A percentile compares a stretch with the other conserved stretches of the same genome.
These are phyloP conservation scores for Thielaviopsis euricoi DNA, from an alignment of 2,329 filamentous ascomycete genomes.

Conservation along the genomic window DNA sequence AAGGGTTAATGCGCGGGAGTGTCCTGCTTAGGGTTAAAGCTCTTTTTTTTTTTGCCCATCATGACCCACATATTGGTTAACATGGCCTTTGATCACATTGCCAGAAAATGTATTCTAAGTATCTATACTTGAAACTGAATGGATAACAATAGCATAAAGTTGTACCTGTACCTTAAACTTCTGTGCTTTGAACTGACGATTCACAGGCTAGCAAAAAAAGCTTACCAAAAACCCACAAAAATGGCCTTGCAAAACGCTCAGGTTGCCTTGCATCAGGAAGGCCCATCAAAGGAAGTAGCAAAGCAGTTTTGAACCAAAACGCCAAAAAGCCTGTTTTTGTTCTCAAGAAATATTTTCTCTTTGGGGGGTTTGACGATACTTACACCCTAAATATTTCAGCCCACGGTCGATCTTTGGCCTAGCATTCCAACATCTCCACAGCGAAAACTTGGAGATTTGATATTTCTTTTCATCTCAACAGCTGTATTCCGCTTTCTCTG, in stretches of 20 bases:
- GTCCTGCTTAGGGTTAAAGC: too few species aligned
- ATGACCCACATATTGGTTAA: too few species aligned
- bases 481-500: not conserved
- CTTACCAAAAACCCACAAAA: conserved; percentile 20
- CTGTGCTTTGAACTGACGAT: conserved; percentile 19
- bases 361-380: not conserved
- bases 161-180: not conserved
- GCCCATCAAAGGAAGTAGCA: not conserved
- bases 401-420: not conserved
- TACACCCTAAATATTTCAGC: not conserved
- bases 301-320: not conserved
- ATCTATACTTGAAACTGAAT: not conserved
- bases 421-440: not conserved
- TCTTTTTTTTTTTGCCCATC: not conserved
- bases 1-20: too few species aligned
- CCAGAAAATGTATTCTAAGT: not conserved
- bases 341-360: not conserved
- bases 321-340: not conserved
- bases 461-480: too few species aligned
- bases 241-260: not conserved
- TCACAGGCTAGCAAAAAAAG: conserved; percentile 24
- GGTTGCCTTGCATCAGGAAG: not conserved
- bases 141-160: not conserved
- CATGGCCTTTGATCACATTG: not conserved
- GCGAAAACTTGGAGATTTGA: not conserved